Percentiles rank a stretch among this genome's conserved stretches.
These are phyloP conservation scores for Starmera amethionina DNA, from an alignment of 805 yeast species.

Conservation along the genomic window DNA sequence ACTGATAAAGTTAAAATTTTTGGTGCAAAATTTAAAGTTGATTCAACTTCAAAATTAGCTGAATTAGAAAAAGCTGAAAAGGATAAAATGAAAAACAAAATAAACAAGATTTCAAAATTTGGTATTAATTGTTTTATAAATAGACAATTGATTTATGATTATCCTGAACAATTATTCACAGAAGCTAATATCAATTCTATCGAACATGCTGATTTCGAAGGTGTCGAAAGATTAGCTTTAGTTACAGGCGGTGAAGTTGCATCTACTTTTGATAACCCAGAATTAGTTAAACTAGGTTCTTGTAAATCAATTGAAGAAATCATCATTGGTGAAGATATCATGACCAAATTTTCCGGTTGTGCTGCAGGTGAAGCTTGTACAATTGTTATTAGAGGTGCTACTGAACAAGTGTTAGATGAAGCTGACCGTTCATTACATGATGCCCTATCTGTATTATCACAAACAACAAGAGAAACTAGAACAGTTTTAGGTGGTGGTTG, in stretches of 20 bases:
- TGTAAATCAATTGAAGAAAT: constrained; percentile 89
- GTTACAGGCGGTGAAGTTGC: constrained; percentile 98
- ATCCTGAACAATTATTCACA: constrained; percentile 92
- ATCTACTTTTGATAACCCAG: constrained; percentile 91
- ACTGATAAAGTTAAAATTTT: constrained; percentile 96
- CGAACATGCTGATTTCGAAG: constrained; percentile 98
- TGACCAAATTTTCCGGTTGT: constrained; percentile 91
- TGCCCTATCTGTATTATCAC: constrained; percentile 90
- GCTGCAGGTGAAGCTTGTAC: constrained; percentile 95
- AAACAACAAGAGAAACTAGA: constrained; percentile 86
- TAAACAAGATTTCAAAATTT: constrained; percentile 80
- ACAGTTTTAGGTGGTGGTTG: constrained; percentile 88
- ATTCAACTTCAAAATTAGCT: constrained; percentile 87
- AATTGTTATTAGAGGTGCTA: constrained; percentile 91
- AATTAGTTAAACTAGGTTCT: constrained; percentile 72
- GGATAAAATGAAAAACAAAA: constrained; percentile 83
- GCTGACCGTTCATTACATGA: constrained; percentile 96
- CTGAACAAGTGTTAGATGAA: constrained; percentile 92
- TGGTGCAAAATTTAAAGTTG: constrained; percentile 97
- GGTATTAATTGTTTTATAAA: constrained; percentile 86
- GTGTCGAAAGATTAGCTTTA: constrained; percentile 90
- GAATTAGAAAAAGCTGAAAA: constrained; percentile 90
- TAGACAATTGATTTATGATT: constrained; percentile 94
- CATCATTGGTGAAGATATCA: constrained; percentile 84
- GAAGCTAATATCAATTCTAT: constrained; percentile 84